Percentiles rank a stretch among this genome's conserved stretches.
Evolutionary conservation across 2,329 filamentous ascomycete species (phyloP).

Genomic region (Stromatinia cepivora): DNA sequence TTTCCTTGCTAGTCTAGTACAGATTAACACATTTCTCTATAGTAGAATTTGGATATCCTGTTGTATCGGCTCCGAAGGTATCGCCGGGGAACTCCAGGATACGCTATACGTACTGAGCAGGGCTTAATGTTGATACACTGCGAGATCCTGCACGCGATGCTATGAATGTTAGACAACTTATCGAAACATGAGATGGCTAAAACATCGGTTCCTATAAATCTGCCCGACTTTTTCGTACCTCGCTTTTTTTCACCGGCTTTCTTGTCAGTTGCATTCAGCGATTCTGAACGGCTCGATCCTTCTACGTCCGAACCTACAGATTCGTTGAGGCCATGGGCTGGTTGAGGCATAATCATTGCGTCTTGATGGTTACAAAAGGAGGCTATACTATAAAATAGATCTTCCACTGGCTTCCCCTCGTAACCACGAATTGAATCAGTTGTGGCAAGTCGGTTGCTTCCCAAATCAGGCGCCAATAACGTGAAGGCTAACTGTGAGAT

Average conservation of each 20-base stretch:
- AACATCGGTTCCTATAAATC: background rate
- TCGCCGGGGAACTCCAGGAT: background rate
- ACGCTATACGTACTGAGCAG: constrained; percentile 21
- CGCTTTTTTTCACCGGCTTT: constrained; percentile 28
- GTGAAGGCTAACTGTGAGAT: background rate
- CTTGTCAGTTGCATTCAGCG: background rate
- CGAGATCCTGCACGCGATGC: constrained; percentile 55
- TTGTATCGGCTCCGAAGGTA: background rate
- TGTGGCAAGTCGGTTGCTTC: background rate
- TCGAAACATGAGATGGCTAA: background rate
- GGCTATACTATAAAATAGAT: background rate
- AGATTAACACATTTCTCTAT: constrained; percentile 50
- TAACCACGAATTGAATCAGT: background rate
- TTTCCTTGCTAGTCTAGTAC: constrained; percentile 84
- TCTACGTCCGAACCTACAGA: background rate
- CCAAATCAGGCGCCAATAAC: background rate
- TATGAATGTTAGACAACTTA: constrained; percentile 29
- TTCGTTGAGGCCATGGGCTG: background rate
- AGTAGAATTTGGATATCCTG: background rate
- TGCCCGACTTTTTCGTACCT: constrained; percentile 30
- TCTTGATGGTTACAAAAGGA: background rate
- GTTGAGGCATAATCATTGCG: constrained; percentile 11
- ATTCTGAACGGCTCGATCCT: background rate
- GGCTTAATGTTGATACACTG: constrained; percentile 73
- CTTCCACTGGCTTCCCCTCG: background rate